phyloP scores from a whole-genome alignment of 2,329 filamentous ascomycete genomes.

The Penicillium capsulatum region DNA sequence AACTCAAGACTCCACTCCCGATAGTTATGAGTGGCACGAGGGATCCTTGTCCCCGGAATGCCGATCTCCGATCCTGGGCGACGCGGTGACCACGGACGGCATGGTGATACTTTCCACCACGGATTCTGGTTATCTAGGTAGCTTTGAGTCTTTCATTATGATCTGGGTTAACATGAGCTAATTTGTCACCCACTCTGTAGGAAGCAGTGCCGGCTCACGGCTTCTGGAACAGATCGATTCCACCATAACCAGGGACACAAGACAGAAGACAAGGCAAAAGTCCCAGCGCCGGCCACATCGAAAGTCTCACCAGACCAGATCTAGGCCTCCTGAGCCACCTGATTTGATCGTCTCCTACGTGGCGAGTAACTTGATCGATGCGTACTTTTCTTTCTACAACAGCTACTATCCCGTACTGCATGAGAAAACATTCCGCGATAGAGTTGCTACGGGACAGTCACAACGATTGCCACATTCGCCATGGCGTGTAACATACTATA shows the following conservation, averaged over 20 bases:
- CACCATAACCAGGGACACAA: background rate
- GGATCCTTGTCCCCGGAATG: constrained; percentile 3
- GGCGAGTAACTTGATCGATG: constrained; percentile 16
- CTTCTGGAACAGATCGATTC: constrained; percentile 1
- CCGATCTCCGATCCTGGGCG: too few species aligned
- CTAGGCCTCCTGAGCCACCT: too few species aligned
- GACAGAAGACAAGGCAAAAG: background rate
- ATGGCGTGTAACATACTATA: constrained; percentile 25
- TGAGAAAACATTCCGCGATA: constrained; percentile 25
- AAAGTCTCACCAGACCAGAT: too few species aligned
- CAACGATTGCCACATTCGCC: constrained; percentile 8
- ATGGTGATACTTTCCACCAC: constrained; percentile 6
- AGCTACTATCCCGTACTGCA: constrained; percentile 26
- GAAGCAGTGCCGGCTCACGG: constrained; percentile 6
- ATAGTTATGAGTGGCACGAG: constrained; percentile 8
- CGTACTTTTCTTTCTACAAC: constrained; percentile 27
- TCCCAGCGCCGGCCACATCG: too few species aligned
- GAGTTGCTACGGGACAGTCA: too few species aligned
- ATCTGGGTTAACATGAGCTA: background rate
- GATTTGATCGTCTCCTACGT: background rate
- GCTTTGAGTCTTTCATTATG: background rate
- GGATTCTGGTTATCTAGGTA: constrained; percentile 8
- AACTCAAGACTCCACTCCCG: background rate
- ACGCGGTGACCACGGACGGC: constrained; percentile 2
- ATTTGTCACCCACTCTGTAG: background rate